Base-by-base conservation (phyloP, 2,329 filamentous ascomycete species). In the Geoglossum cookeanum region DNA sequence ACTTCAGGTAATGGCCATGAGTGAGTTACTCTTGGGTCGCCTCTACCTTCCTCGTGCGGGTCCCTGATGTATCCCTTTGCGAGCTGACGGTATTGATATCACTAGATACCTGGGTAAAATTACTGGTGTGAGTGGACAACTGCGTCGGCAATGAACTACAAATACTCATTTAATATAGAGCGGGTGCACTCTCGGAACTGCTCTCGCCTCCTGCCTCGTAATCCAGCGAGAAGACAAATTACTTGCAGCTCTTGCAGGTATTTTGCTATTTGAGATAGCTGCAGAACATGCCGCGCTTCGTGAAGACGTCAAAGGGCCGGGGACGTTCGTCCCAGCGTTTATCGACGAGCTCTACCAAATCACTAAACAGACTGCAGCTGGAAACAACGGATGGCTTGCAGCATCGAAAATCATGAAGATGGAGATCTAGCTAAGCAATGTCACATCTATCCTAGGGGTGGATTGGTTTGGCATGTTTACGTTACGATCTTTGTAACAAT, bases 111-210 rank as follows among this genome's bases (percentile, higher is more conserved):
- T 92, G 1, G 82, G 80, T 22, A 71, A 75, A 60, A 79, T 92
- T 57, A 92, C 87, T 0, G 87, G 87, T 72, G 68, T 62, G 59
- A 62, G 29, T 30, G 7, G 2, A 13, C 5, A 15, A 8, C 37
- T 15, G 9, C 35, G 33, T 8, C 15, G 30, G 15, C 29, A 30
- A 35, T 22, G 27, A n/a, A 22, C 33, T 22, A 47, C 33, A 30
- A 9, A 52, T 39, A 15, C 47, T 48, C 29, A 57, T 37, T 58
- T 13, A n/a, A 29, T n/a, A 7, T 39, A 73, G 71, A 87, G 83
- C 44, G 91, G 91, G 0, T 97, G 91, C 68, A 84, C 86, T 4
- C 75, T 96, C 5, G 91, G 90, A 1, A 92, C 89, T 0, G 80
- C 83, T 0, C 75, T 95, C 54, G 87, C 86, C 22, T 83, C 86